Evolutionary conservation across 768 basidiomycete species (phyloP).

Genomic region (Pholiota molesta): DNA sequence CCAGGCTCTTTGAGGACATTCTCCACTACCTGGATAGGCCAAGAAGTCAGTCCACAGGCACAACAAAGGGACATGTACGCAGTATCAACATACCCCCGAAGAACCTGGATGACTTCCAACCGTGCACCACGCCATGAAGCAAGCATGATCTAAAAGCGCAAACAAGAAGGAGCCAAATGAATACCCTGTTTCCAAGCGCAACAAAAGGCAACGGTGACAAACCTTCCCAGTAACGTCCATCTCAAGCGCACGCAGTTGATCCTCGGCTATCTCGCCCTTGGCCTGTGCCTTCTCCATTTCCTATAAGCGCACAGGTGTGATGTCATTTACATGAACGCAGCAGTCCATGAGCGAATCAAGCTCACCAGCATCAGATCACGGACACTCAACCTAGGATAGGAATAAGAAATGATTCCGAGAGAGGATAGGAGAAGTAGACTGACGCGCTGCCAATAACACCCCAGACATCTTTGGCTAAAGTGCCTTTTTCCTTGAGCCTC

Average conservation of each 20-base stretch:
- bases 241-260: conserved; percentile 83
- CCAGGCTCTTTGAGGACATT: conserved; percentile 82
- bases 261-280: conserved; percentile 88
- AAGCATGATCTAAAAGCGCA: conserved; percentile 70
- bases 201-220: conserved; percentile 7
- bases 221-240: conserved; percentile 94
- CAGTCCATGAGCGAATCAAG: not conserved
- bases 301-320: conserved; percentile 31
- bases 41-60: conserved; percentile 29
- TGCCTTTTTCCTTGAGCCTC: conserved; percentile 90
- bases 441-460: conserved; percentile 95
- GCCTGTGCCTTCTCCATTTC: conserved; percentile 92
- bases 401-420: conserved; percentile 6
- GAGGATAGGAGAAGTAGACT: conserved; percentile 34
- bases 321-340: too few relatives aligned
- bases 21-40: conserved; percentile 75
- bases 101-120: conserved; percentile 90
- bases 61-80: conserved; percentile 1
- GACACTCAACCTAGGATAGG: conserved; percentile 59
- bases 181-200: too few relatives aligned
- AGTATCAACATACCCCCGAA: conserved; percentile 50
- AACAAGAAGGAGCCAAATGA: too few relatives aligned
- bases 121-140: conserved; percentile 98
- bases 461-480: conserved; percentile 95
- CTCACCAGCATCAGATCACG: conserved; percentile 69